phyloP scores from a whole-genome alignment of 2,329 filamentous ascomycete genomes.

The Colletotrichum orbiculare region DNA sequence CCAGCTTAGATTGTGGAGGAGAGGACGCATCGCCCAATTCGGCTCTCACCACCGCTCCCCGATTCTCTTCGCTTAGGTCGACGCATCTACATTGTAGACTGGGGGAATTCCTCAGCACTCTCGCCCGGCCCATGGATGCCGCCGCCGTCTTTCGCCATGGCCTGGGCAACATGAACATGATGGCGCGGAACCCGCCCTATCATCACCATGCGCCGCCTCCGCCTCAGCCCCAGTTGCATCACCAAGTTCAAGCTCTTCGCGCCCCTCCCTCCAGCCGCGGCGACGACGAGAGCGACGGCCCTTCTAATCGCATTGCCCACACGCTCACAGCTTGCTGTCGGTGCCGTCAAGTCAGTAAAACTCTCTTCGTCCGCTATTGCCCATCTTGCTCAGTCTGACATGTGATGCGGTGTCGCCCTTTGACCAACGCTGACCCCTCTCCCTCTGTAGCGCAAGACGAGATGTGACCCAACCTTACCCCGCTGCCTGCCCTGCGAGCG shows the following conservation, averaged over 20 bases:
- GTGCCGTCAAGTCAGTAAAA: constrained; percentile 75
- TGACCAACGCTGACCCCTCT: constrained; percentile 35
- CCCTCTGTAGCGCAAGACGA: constrained; percentile 81
- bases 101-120: constrained; percentile 28
- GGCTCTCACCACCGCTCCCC: not conserved
- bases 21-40: not conserved
- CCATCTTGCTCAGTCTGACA: constrained; percentile 2
- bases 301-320: constrained; percentile 75
- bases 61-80: not conserved
- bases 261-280: constrained; percentile 47
- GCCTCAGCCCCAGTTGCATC: constrained; percentile 41
- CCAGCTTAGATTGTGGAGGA: constrained; percentile 4
- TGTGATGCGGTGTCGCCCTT: constrained; percentile 16
- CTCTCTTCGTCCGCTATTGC: constrained; percentile 32
- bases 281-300: constrained; percentile 61
- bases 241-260: constrained; percentile 45
- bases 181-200: constrained; percentile 38
- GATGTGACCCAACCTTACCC: constrained; percentile 93
- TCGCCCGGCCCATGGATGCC: constrained; percentile 63
- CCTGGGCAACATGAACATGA: constrained; percentile 39
- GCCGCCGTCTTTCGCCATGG: constrained; percentile 70
- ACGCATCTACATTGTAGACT: constrained; percentile 1
- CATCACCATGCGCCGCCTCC: constrained; percentile 38
- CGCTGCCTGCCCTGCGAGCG: constrained; percentile 93
- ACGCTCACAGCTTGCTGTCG: constrained; percentile 84